A percentile compares a stretch with the other conserved stretches of the same genome.
Conservation (phyloP, 2,329 filamentous ascomycete genomes). For the Exophiala spinifera region DNA sequence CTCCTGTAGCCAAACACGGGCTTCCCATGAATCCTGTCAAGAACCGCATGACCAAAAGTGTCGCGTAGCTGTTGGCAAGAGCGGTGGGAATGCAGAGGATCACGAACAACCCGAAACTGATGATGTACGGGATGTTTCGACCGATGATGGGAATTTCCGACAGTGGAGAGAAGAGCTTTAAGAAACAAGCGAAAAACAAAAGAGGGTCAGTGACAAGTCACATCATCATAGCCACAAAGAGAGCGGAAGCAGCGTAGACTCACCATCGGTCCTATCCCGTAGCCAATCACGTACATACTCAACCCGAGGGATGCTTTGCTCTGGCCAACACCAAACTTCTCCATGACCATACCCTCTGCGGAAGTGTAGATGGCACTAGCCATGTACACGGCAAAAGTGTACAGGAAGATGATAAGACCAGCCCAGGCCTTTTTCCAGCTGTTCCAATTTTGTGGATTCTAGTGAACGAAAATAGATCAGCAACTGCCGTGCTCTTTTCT, state of each 20-base stretch:
- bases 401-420: conserved; percentile 25
- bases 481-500: background rate
- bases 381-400: conserved; percentile 40
- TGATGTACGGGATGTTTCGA: conserved; percentile 64
- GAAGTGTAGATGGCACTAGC: conserved; percentile 36
- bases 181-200: background rate
- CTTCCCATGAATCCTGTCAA: conserved; percentile 65
- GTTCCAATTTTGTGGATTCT: conserved; percentile 47
- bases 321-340: conserved; percentile 32
- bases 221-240: background rate
- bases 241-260: conserved; percentile 7
- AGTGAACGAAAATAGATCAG: background rate
- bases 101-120: conserved; percentile 66
- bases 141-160: conserved; percentile 66
- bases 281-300: conserved; percentile 35
- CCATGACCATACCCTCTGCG: conserved; percentile 30
- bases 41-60: conserved; percentile 63
- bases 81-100: conserved; percentile 64
- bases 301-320: conserved; percentile 34
- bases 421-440: conserved; percentile 31
- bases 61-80: conserved; percentile 60
- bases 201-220: background rate
- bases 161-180: conserved; percentile 60
- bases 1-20: conserved; percentile 61
- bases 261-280: conserved; percentile 50